phyloP scores from a whole-genome alignment of 371 early-diverging fungal species.

The Apophysomyces sp. region DNA sequence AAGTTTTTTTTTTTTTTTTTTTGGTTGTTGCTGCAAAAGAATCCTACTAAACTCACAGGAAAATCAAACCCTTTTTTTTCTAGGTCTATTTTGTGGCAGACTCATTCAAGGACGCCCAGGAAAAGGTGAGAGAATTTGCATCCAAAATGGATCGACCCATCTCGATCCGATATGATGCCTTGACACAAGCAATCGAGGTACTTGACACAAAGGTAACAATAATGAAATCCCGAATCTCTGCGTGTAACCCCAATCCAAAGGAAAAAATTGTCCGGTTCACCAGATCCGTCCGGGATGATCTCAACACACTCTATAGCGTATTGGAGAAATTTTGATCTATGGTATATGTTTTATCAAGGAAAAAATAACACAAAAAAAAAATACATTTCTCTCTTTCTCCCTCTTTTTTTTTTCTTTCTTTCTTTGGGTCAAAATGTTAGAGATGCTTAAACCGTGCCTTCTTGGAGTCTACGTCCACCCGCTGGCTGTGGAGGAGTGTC shows the following conservation, averaged over 20 bases:
- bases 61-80: background rate
- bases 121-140: constrained; percentile 88
- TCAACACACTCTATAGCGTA: constrained; percentile 55
- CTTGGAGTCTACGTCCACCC: constrained; percentile 4
- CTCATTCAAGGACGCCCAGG: constrained; percentile 90
- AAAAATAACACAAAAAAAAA: background rate
- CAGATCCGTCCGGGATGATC: constrained; percentile 58
- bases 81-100: constrained; percentile 92
- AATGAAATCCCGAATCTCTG: background rate
- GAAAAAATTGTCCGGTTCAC: constrained; percentile 68
- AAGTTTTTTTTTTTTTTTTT: background rate
- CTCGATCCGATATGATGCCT: constrained; percentile 89
- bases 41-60: too few relatives aligned
- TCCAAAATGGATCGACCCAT: constrained; percentile 79
- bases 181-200: constrained; percentile 89
- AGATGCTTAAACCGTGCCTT: background rate
- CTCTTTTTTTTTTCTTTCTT: background rate
- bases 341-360: background rate
- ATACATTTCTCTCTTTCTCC: background rate
- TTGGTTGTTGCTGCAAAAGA: background rate
- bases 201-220: constrained; percentile 66
- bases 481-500: constrained; percentile 2
- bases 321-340: constrained; percentile 43
- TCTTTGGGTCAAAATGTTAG: background rate
- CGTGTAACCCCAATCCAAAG: constrained; percentile 6